A percentile compares a stretch with the other conserved stretches of the same genome.
phyloP scores from a whole-genome alignment of 2,329 filamentous ascomycete species.

The Aspergillus pseudotamarii region DNA sequence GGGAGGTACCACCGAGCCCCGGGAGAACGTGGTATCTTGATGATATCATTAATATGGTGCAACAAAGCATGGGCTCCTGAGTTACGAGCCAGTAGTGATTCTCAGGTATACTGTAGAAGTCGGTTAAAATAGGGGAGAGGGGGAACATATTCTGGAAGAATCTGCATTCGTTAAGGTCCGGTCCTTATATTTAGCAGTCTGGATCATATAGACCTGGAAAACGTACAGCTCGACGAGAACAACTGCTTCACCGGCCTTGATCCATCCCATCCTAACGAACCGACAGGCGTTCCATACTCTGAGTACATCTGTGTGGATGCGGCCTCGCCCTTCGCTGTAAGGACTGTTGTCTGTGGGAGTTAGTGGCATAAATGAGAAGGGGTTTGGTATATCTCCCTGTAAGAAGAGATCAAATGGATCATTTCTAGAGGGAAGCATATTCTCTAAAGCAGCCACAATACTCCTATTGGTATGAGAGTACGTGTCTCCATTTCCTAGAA shows the following conservation, averaged over 20 bases:
- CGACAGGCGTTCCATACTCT: constrained; percentile 52
- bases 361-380: not conserved
- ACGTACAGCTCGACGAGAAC: constrained; percentile 51
- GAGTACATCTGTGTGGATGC: constrained; percentile 31
- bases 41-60: constrained; percentile 56
- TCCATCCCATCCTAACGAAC: constrained; percentile 58
- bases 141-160: constrained; percentile 53
- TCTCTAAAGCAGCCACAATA: no score
- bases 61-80: constrained; percentile 55
- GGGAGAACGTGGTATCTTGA: constrained; percentile 50
- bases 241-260: constrained; percentile 55
- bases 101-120: constrained; percentile 50
- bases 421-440: not conserved
- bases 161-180: constrained; percentile 15
- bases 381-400: not conserved
- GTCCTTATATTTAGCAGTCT: no score
- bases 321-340: not conserved
- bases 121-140: constrained; percentile 52
- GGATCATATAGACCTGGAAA: no score
- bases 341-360: not conserved
- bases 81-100: constrained; percentile 53
- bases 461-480: not conserved
- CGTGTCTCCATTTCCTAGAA: not conserved
- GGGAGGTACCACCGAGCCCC: constrained; percentile 43
- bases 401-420: not conserved